Evolutionary conservation across 163 green algal species (phyloP), one percentile per base, ranked within the genome.

Genomic region (Scenedesmus sp.): DNA sequence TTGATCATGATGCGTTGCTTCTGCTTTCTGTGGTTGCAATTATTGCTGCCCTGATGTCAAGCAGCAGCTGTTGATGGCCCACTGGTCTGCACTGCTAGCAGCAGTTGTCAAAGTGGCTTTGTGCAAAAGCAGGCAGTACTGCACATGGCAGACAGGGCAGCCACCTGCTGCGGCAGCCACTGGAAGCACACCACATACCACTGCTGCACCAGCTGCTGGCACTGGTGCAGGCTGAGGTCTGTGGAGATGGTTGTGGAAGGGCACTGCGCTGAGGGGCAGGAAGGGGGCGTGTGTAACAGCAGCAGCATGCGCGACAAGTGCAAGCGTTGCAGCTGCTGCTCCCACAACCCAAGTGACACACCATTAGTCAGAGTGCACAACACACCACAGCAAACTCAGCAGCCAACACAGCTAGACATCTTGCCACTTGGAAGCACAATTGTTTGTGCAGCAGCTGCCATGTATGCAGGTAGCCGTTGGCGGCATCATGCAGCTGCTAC

Each of bases 391-490:
- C 30, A 37, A 1, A 40, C 9, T 7, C 65, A 76, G 65, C 65
- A 76, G 65, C 15, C 65, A 76, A 76, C 24, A n/a, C 65, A 76
- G 65, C 65, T 76, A 30, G 65, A 76, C 65, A 76, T 76, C 30
- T 10, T 76, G 65, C 30, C 30, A 76, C 65, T 30, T 76, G 65
- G 65, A 76, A 18, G 65, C 65, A 18, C 65, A 76, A 30, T 30
- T 76, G 6, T 76, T 76, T 76, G 65, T 76, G 65, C 65, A 76
- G 65, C 65, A 76, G 65, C 65, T 40, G 65, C 65, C n/a, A n/a
- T n/a, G n/a, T n/a, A n/a, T 76, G 65, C 30, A 76, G 5, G 40
- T 18, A n/a, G 65, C 65, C 20, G 65, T 26, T 37, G 65, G 65
- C 65, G 40, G 65, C 65, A 76, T 76, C 65, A 76, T 76, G 65